Base-by-base conservation (phyloP, 2,329 filamentous ascomycete species). In the Sclerotinia trifoliorum region DNA sequence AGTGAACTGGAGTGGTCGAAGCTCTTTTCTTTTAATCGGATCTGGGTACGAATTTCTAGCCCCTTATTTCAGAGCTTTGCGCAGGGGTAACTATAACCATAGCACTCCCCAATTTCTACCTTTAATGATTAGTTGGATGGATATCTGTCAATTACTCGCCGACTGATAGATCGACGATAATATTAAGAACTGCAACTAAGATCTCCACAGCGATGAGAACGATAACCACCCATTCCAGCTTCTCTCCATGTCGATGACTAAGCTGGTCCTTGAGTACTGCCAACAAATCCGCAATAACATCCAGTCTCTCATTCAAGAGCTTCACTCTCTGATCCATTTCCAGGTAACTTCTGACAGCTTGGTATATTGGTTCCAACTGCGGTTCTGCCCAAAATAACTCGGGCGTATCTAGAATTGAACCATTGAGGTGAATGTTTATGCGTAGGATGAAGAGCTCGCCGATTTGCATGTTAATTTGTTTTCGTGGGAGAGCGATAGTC, bases 341-440 rank as follows among this genome's bases (percentile, higher is more conserved):
- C 26, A 99, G 83, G 78, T 99, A 99, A 78, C 90, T 95, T 68
- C 95, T 85, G 55, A 98, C 95, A 66, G 95, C 95, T 79, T 96
- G 91, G 78, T 99, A 99, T 39, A 99, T 90, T 6, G 95, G 95
- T 77, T 99, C 95, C 8, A 99, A 85, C 79, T 97, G 94, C 11
- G 95, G 95, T 80, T 99, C 95, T 44, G 94, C 92, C 95, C 95
- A 99, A 85, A 99, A 98, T 54, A 99, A 85, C 80, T 99, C 95
- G 0, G 95, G 95, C 13, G 94, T 96, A 79, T 99, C 95, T 51
- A 99, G 89, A 7, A 99, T 94, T 42, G 92, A 96, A 46, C 95
- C 95, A 79, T 98, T 97, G 63, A 99, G 85, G 80, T 99, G 96
- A 76, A 99, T 98, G 79, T 95, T 97, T 81, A 99, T 98, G 70